Base-by-base conservation (phyloP, 768 basidiomycete genomes). In the Leccinum variicolor region DNA sequence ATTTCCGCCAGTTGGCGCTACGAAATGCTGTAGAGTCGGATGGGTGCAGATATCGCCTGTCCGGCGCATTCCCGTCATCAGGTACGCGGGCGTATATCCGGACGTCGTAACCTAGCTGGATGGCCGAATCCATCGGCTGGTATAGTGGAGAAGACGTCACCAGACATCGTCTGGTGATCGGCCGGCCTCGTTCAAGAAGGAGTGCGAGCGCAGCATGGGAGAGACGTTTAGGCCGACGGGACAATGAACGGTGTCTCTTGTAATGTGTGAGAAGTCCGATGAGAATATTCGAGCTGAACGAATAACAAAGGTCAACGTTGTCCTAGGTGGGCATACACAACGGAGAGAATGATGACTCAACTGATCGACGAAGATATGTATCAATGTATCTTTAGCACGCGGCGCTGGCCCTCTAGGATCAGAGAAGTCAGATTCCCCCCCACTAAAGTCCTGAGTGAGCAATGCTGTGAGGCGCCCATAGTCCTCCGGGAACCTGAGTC, bases 101-200 rank as follows among this genome's bases (percentile, higher is more conserved):
- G 3, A 90, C 83, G 62, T 89, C 85, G 62, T 92, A 92, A 5
- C 88, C 91, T 43, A 94, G 75, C 52, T 83, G 79, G 63, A 85
- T 79, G 17, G 90, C 87, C 4, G 79, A 74, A 10, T 87, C 84
- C 78, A 94, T 85, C 11, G 88, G 83, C 69, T 94, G 93, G 70
- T 92, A 90, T 50, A 94, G 72, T 2, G 93, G 92, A 45, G 87
- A 90, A 13, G 89, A 91, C 0, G 91, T 84, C 31, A 89, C 92
- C 6, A 92, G 77, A 6, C 91, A 87, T 23, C 90, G 82, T 31
- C 87, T 81, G 23, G 82, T 84, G 53, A 92, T 79, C 8, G 86
- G 82, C 34, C 92, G 81, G 7, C 92, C 93, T 39, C 92, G 82
- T 73, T 94, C 92, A 36, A 95, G 78, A 54, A 94, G 82, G 36